Percentiles rank a stretch among this genome's conserved stretches.
These are phyloP conservation scores for Talaromyces sp. DNA, from an alignment of 2,329 filamentous ascomycete genomes.

Conservation along the genomic window DNA sequence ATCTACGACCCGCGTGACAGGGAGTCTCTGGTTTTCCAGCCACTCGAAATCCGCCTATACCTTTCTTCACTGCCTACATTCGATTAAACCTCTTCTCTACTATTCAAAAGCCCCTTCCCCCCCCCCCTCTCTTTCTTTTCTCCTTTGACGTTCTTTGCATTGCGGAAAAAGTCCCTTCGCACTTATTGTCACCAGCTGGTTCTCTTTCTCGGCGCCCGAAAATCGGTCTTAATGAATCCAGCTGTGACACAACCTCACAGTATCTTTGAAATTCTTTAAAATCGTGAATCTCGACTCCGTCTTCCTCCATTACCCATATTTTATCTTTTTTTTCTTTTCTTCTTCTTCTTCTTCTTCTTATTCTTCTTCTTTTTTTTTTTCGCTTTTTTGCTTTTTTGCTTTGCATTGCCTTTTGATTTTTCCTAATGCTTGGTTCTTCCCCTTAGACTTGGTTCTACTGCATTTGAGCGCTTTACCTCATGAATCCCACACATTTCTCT, in stretches of 20 bases:
- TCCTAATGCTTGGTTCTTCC: neutral
- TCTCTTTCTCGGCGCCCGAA: neutral
- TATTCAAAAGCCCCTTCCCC: no score
- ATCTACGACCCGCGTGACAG: no score
- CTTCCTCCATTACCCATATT: no score
- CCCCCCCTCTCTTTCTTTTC: no score
- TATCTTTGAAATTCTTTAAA: no score
- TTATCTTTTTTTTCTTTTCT: neutral
- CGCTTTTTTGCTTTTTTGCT: slow-evolving; percentile 10
- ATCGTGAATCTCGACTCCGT: no score
- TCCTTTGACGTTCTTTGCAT: slow-evolving; percentile 10
- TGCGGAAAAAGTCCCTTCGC: neutral
- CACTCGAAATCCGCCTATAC: no score
- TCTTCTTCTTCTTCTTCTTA: slow-evolving; percentile 11
- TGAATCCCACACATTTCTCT: slow-evolving; percentile 17
- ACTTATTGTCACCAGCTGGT: neutral
- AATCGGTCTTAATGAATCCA: no score
- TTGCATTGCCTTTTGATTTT: slow-evolving; percentile 7
- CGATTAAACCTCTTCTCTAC: no score
- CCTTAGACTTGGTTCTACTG: slow-evolving; percentile 33
- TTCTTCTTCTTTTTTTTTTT: neutral
- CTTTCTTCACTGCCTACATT: no score
- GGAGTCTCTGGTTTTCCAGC: no score
- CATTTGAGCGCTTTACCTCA: slow-evolving; percentile 30
- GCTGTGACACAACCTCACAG: neutral